Evolutionary conservation across 495 filamentous ascomycete species (phyloP).

Genomic region (Aspergillus sclerotiicarbonarius): DNA sequence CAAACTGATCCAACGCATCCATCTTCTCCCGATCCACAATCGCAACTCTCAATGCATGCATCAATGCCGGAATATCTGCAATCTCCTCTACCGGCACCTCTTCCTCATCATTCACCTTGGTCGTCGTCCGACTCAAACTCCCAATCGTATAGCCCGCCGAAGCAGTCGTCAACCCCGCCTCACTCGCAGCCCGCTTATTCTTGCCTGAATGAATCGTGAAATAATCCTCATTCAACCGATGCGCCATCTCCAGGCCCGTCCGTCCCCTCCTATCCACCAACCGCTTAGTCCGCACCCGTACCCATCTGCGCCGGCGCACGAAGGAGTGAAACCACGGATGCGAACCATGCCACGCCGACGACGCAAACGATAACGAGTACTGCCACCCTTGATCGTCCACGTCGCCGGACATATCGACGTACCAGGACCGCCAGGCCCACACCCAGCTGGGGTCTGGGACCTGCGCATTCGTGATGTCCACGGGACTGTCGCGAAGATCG

Average conservation of each 20-base stretch:
- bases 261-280: conserved; percentile 20
- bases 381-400: conserved; percentile 94
- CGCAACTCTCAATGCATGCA: conserved; percentile 60
- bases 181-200: conserved; percentile 39
- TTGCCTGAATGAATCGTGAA: conserved; percentile 70
- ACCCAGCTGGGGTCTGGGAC: conserved; percentile 93
- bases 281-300: conserved; percentile 72
- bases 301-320: conserved; percentile 85
- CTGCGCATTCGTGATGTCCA: conserved; percentile 87
- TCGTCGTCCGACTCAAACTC: conserved; percentile 30
- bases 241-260: conserved; percentile 43
- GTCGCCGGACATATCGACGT: conserved; percentile 83
- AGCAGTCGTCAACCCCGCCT: conserved; percentile 24
- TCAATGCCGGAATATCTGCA: conserved; percentile 60
- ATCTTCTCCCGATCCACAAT: conserved; percentile 90
- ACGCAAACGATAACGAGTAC: conserved; percentile 83
- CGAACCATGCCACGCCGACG: conserved; percentile 87
- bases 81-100: conserved; percentile 54
- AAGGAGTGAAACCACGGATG: conserved; percentile 91
- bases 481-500: conserved; percentile 67
- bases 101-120: conserved; percentile 35
- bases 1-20: conserved; percentile 73
- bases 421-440: conserved; percentile 95
- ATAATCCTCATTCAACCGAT: conserved; percentile 77
- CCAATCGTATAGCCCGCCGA: conserved; percentile 24